phyloP scores from a whole-genome alignment of 2,329 filamentous ascomycete species.

The Neopestalotiopsis sp. region DNA sequence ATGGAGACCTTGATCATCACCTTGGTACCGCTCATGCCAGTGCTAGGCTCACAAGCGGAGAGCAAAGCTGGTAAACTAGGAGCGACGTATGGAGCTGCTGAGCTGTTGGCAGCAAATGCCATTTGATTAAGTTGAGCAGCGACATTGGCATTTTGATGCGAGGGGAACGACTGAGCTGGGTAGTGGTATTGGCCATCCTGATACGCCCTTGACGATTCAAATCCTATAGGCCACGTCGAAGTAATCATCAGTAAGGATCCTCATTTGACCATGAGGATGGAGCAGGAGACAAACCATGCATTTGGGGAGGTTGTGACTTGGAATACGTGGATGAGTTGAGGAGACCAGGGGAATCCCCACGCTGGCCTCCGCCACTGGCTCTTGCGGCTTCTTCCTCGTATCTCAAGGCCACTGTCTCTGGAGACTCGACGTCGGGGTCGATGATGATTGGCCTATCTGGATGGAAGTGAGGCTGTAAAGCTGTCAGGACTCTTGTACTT shows the following conservation, averaged over 20 bases:
- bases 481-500: constrained; percentile 18
- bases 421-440: constrained; percentile 63
- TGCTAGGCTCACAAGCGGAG: constrained; percentile 68
- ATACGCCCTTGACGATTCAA: constrained; percentile 66
- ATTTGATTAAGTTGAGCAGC: constrained; percentile 59
- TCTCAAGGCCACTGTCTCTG: constrained; percentile 60
- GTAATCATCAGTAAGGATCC: background rate
- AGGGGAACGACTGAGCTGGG: constrained; percentile 50
- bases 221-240: constrained; percentile 47
- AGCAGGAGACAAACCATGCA: constrained; percentile 73
- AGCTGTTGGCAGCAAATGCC: constrained; percentile 65
- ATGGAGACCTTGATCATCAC: constrained; percentile 77
- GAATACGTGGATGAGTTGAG: constrained; percentile 83
- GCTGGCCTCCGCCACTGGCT: constrained; percentile 58
- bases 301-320: constrained; percentile 76
- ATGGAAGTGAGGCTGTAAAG: constrained; percentile 55
- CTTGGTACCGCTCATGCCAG: constrained; percentile 72
- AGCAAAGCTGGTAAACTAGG: constrained; percentile 67
- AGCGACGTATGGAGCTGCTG: constrained; percentile 71
- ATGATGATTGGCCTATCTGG: constrained; percentile 63
- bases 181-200: constrained; percentile 64
- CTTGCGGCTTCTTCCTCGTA: constrained; percentile 62
- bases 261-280: background rate
- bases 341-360: constrained; percentile 63
- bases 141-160: constrained; percentile 56